Percentiles rank a stretch among this genome's conserved stretches.
Evolutionary conservation across 1,284 basidiomycete genomes (phyloP).

Genomic region (Tilletia caries): DNA sequence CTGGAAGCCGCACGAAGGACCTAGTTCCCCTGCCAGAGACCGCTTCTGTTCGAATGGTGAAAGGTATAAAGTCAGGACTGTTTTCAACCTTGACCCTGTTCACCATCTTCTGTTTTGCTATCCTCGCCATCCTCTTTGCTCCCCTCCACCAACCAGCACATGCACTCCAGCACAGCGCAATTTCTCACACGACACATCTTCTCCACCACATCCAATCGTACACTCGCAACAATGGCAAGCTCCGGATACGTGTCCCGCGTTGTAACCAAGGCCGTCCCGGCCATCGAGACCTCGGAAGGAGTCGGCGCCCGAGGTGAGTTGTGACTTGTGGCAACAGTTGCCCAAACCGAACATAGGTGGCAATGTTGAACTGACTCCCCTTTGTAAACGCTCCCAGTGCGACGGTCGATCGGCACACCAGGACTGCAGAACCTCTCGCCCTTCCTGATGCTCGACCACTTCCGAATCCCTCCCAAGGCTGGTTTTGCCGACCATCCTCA

Average conservation of each 20-base stretch:
- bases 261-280: conserved; percentile 71
- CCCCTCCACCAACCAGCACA: not conserved
- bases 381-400: conserved; percentile 58
- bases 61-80: conserved; percentile 3
- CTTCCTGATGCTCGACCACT: conserved; percentile 68
- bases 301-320: conserved; percentile 63
- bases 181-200: not conserved
- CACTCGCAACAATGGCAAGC: not conserved
- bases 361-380: too few species aligned
- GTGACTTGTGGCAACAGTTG: too few species aligned
- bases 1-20: too few species aligned
- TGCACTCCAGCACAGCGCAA: not conserved
- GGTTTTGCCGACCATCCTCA: conserved; percentile 74
- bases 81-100: not conserved
- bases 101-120: not conserved
- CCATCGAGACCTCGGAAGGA: conserved; percentile 82
- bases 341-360: too few species aligned
- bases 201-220: not conserved
- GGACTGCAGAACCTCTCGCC: conserved; percentile 77
- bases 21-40: not conserved
- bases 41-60: not conserved
- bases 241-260: conserved; percentile 61
- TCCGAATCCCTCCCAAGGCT: conserved; percentile 59
- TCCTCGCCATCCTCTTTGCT: not conserved
- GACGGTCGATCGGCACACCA: conserved; percentile 78